Base-by-base conservation (phyloP, 163 green algal species). In the Scenedesmus sp. region DNA sequence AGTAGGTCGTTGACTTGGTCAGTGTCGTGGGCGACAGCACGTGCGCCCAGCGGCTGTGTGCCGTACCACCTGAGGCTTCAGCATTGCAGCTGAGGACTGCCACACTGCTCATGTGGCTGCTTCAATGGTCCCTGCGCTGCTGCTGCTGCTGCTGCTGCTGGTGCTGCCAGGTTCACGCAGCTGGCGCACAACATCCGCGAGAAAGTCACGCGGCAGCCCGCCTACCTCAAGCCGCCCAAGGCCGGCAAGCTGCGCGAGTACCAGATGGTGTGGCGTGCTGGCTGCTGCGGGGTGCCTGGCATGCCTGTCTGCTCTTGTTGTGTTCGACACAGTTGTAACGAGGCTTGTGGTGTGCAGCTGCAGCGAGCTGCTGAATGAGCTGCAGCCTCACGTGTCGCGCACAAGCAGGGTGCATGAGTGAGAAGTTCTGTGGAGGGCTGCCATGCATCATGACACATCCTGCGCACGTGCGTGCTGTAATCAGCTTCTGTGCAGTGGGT, bases 171-270 rank as follows among this genome's bases (percentile, higher is more conserved):
- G 86, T 98, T 98, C 92, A 96, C 97, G 79, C 95, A 94, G 90
- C 94, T 99, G 88, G 98, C 98, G 7, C 98, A 99, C 96, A 96
- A 91, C 64, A 76, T 84, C 23, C 82, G 88, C 66, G 95, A 97
- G 94, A 84, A 84, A 6, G 88, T 97, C 18, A 91, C 83, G 23
- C 79, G 90, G 8, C 90, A 96, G 92, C 97, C 97, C 57, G 89
- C 93, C 57, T 94, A 98, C 94, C 95, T 99, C 79, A 88, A 90
- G 76, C 96, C 96, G 59, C 97, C 97, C 20, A 83, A 92, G 56
- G 92, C 91, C 23, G 95, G 89, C 96, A 97, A 57, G 92, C 96
- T 99, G 92, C 95, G 98, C 26, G 96, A 99, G 86, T 99, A 99
- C 96, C 98, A 99, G 95, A 96, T 93, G 90, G 76, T 92, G 46